Evolutionary conservation across 78 protist species (phyloP), one percentile per base, ranked within the genome.

Genomic region (Tieghemostelium lacteum): DNA sequence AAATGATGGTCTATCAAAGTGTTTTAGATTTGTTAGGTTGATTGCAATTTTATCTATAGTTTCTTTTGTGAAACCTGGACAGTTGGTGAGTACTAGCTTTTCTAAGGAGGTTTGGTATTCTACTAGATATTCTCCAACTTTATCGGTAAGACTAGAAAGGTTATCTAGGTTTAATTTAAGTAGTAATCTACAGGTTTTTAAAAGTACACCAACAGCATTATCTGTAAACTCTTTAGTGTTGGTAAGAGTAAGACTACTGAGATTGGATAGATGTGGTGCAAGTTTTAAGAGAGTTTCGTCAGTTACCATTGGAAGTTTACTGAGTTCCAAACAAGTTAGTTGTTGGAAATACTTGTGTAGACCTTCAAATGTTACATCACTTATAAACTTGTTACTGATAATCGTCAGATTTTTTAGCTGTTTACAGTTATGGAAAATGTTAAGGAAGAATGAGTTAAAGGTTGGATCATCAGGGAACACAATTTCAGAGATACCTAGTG

Each of bases 301-400:
- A 8, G 91, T 69, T 14, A 83, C 22, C 1, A 29, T 22, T 3
- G 66, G 26, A n/a, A n/a, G n/a, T 33, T 63, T 34, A 0, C 1
- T 10, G 10, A 83, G 33, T 10, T 28, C 2, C 10, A 83, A 31
- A 28, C 26, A 16, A 10, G 2, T 39, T 16, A 83, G 50, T 3
- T 58, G 37, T 0, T 0, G 62, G 19, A 83, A 55, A 0, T 20
- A 26, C 8, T 52, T 71, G 36, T 33, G 29, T 10, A 57, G 66
- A 31, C 55, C 91, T 2, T 52, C 57, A 33, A 83, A 69, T 4
- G 22, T 64, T 29, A 54, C 28, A 69, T 83, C 91, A 2, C 58
- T 60, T 2, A 83, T 24, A 0, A 26, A 24, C 22, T 50, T 29
- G 10, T 45, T 45, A 33, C 69, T 42, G 10, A 33, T 24, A 29